These are phyloP conservation scores for Fraxinus platypoda DNA, from an alignment of 305 asterid genomes.

Conservation along the genomic window DNA sequence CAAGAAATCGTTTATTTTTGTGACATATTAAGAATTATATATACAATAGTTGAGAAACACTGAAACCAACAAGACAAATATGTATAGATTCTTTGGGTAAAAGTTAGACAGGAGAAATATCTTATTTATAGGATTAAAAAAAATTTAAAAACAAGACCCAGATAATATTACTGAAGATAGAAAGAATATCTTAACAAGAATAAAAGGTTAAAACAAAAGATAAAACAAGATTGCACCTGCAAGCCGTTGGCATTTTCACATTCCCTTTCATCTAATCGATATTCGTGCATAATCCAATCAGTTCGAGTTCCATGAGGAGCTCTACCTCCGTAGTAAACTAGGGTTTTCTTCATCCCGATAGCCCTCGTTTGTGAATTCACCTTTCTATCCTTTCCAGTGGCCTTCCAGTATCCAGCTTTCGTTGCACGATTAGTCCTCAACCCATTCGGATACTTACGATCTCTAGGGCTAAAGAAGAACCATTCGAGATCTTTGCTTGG, in stretches of 20 bases:
- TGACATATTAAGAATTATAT: background rate
- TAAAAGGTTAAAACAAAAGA: background rate
- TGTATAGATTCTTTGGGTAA: background rate
- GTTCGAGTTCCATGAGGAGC: conserved; percentile 97
- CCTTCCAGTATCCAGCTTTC: conserved; percentile 94
- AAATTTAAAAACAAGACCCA: background rate
- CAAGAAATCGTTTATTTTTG: background rate
- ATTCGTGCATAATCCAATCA: conserved; percentile 97
- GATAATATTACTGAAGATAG: background rate
- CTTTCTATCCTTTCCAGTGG: conserved; percentile 89
- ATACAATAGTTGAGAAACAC: background rate
- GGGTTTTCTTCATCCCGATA: conserved; percentile 97
- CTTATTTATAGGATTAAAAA: background rate
- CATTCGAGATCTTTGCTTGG: conserved; percentile 97
- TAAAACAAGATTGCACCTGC: conserved; percentile 44
- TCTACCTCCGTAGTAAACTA: conserved; percentile 88
- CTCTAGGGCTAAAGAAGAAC: conserved; percentile 94
- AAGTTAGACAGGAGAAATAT: background rate
- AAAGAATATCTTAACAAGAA: background rate
- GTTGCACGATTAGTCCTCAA: conserved; percentile 93
- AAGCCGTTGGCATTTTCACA: conserved; percentile 66
- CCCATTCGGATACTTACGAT: conserved; percentile 89
- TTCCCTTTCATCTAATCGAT: conserved; percentile 84
- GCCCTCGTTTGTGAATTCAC: conserved; percentile 74
- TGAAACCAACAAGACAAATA: background rate